phyloP scores from a whole-genome alignment of 2,329 filamentous ascomycete species.

The Calonectria leucothoes region DNA sequence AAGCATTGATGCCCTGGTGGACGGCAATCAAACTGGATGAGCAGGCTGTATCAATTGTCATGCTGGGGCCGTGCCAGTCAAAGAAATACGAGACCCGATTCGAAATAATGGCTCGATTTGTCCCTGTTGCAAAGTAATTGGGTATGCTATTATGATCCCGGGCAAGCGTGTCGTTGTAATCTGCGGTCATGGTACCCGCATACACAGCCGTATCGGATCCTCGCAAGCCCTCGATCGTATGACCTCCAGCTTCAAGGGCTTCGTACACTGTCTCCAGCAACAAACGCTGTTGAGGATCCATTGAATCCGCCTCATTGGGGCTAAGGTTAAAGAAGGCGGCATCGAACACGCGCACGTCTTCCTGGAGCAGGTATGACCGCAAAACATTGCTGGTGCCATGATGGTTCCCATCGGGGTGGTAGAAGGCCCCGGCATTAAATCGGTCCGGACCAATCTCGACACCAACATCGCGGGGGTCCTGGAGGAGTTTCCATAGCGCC shows the following conservation, averaged over 20 bases:
- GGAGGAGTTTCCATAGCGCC: neutral
- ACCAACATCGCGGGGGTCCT: neutral
- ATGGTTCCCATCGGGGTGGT: neutral
- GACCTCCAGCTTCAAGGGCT: slow-evolving; percentile 34
- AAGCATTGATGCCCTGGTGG: slow-evolving; percentile 49
- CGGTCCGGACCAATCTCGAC: neutral
- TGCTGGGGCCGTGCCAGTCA: slow-evolving; percentile 61
- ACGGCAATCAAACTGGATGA: slow-evolving; percentile 61
- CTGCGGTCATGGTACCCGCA: neutral
- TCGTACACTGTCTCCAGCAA: slow-evolving; percentile 42
- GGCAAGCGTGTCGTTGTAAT: neutral
- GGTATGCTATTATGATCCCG: neutral
- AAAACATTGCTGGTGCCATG: slow-evolving; percentile 35
- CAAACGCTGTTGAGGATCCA: slow-evolving; percentile 45
- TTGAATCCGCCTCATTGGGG: slow-evolving; percentile 33
- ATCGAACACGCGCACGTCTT: slow-evolving; percentile 38
- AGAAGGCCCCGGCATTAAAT: neutral
- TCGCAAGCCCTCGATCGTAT: neutral
- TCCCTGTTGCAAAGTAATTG: neutral
- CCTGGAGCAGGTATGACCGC: slow-evolving; percentile 42
- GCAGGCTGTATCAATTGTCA: slow-evolving; percentile 63
- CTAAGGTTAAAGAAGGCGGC: slow-evolving; percentile 37
- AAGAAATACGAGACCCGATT: slow-evolving; percentile 65
- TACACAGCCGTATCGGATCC: neutral
- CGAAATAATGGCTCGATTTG: slow-evolving; percentile 55